Evolutionary conservation across 2,329 filamentous ascomycete genomes (phyloP).

Genomic region (Penicillium sp.): DNA sequence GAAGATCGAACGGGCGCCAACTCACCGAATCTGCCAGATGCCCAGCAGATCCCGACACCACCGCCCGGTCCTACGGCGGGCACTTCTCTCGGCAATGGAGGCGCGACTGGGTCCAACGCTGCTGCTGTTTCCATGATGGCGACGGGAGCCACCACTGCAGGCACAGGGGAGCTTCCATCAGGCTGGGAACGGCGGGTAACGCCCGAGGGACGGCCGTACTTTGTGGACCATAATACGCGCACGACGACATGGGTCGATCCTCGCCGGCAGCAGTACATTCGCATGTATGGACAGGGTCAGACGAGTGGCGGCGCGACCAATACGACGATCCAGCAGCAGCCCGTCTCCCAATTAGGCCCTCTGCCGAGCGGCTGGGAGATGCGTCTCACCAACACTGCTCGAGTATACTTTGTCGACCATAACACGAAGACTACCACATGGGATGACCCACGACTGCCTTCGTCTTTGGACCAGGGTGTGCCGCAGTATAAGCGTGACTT

Average conservation of each 20-base stretch:
- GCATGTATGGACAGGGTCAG: conserved; percentile 79
- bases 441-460: conserved; percentile 94
- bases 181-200: conserved; percentile 97
- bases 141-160: conserved; percentile 88
- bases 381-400: conserved; percentile 94
- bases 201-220: conserved; percentile 90
- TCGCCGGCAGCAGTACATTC: conserved; percentile 92
- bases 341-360: conserved; percentile 91
- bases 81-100: conserved; percentile 36
- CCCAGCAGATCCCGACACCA: conserved; percentile 43
- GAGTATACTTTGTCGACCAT: conserved; percentile 98
- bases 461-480: conserved; percentile 94
- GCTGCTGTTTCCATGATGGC: conserved; percentile 82
- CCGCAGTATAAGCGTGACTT: conserved; percentile 99
- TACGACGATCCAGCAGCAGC: conserved; percentile 91
- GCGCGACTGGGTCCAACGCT: conserved; percentile 39
- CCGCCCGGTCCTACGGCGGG: conserved; percentile 40
- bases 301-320: conserved; percentile 64
- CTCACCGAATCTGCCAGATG: conserved; percentile 69
- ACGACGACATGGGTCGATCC: conserved; percentile 99
- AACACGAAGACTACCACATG: conserved; percentile 99
- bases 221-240: conserved; percentile 96
- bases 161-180: conserved; percentile 87
- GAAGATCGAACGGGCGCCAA: conserved; percentile 92
- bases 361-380: conserved; percentile 98